A percentile compares a stretch with the other conserved stretches of the same genome.
Conservation (phyloP, 2,329 filamentous ascomycete species). For the Colletotrichum sp. region DNA sequence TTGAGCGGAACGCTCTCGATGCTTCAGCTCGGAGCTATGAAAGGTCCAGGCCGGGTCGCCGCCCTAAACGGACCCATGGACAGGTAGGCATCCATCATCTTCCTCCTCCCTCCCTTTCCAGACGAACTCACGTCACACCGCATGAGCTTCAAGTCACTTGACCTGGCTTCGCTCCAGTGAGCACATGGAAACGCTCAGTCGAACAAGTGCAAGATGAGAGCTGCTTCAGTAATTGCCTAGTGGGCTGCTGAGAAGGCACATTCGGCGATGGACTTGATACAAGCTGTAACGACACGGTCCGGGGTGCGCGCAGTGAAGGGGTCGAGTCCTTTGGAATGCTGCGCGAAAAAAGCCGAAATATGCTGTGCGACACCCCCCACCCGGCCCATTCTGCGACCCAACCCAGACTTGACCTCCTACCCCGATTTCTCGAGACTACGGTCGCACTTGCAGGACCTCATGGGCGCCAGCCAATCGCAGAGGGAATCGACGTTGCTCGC, state of each 20-base stretch:
- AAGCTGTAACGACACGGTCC: neutral
- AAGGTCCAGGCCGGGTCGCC: constrained; percentile 78
- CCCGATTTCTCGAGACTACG: constrained; percentile 14
- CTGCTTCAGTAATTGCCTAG: neutral
- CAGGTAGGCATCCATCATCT: constrained; percentile 72
- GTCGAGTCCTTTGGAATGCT: neutral
- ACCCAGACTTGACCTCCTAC: constrained; percentile 20
- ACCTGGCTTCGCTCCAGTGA: constrained; percentile 42
- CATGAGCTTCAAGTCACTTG: constrained; percentile 53
- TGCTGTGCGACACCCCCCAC: constrained; percentile 18
- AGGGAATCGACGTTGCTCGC: constrained; percentile 36
- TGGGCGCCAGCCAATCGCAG: constrained; percentile 44
- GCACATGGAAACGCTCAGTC: constrained; percentile 28
- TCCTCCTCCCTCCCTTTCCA: constrained; percentile 18
- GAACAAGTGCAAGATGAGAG: constrained; percentile 36
- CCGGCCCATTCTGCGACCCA: constrained; percentile 20
- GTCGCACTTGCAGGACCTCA: constrained; percentile 7
- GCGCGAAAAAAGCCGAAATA: constrained; percentile 15
- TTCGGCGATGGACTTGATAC: neutral
- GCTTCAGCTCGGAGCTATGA: constrained; percentile 74
- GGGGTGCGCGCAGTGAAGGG: constrained; percentile 9
- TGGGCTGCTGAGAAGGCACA: neutral
- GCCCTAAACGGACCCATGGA: constrained; percentile 80
- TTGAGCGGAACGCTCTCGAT: constrained; percentile 77
- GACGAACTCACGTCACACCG: constrained; percentile 37